Evolutionary conservation across 2,329 filamentous ascomycete genomes (phyloP).

Genomic region (Zarea fungicola): DNA sequence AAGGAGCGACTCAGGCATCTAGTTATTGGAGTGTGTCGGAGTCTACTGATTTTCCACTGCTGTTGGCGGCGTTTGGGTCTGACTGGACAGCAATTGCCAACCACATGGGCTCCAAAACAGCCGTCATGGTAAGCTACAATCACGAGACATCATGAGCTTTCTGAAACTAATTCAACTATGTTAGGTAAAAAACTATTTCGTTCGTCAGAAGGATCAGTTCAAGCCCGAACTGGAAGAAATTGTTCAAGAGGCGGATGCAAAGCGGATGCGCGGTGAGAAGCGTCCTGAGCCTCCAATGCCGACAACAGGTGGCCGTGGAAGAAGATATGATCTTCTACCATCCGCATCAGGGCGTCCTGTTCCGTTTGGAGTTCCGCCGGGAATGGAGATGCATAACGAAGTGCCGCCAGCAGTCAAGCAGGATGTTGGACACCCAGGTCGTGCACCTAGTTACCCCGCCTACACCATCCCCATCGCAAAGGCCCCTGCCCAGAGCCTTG

Average conservation of each 20-base stretch:
- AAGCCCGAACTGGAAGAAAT: conserved; percentile 56
- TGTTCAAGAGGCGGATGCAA: conserved; percentile 55
- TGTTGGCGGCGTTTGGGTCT: conserved; percentile 70
- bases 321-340: conserved; percentile 42
- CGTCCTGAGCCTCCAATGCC: conserved; percentile 56
- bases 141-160: background rate
- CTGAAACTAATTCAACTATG: background rate
- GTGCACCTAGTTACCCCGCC: conserved; percentile 34
- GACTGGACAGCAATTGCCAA: conserved; percentile 71
- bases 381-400: conserved; percentile 41
- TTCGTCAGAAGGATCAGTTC: conserved; percentile 55
- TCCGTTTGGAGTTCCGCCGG: conserved; percentile 44
- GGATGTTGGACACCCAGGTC: conserved; percentile 33
- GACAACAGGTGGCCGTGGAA: conserved; percentile 41
- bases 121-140: conserved; percentile 61
- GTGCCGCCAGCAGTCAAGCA: conserved; percentile 35
- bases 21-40: conserved; percentile 88
- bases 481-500: conserved; percentile 28
- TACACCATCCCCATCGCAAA: conserved; percentile 45
- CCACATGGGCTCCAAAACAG: conserved; percentile 78
- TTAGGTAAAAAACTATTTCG: conserved; percentile 56
- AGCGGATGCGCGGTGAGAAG: conserved; percentile 51
- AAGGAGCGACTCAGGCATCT: conserved; percentile 55
- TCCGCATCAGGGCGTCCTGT: conserved; percentile 27
- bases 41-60: conserved; percentile 67